These are phyloP conservation scores for Lachancea sp. DNA, from an alignment of 805 yeast genomes.

Conservation along the genomic window DNA sequence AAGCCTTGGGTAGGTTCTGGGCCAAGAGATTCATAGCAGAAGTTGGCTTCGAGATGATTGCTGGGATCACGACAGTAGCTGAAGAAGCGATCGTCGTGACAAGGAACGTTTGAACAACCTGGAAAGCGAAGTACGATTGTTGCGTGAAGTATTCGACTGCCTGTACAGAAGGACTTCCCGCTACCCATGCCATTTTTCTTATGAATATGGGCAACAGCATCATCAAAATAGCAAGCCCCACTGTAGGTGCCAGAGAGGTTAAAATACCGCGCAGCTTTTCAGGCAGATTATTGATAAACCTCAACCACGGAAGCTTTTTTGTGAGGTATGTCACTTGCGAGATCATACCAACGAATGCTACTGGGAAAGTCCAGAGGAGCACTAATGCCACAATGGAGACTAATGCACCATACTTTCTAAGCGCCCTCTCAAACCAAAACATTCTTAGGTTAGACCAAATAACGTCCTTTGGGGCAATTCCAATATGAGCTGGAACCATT, in stretches of 20 bases:
- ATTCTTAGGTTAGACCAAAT: conserved; percentile 69
- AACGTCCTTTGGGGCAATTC: conserved; percentile 57
- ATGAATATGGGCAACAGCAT: conserved; percentile 58
- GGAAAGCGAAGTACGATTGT: conserved; percentile 61
- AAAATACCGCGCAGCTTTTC: conserved; percentile 49
- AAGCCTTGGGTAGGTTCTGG: conserved; percentile 63
- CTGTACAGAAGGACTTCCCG: conserved; percentile 55
- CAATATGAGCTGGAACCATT: conserved; percentile 54
- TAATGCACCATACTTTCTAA: conserved; percentile 46
- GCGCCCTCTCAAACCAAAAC: conserved; percentile 72
- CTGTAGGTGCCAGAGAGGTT: conserved; percentile 64
- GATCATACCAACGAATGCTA: conserved; percentile 69
- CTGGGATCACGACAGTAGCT: conserved; percentile 60
- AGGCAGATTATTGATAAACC: conserved; percentile 54
- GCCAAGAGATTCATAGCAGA: conserved; percentile 54
- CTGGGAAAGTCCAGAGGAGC: conserved; percentile 70
- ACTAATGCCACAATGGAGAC: conserved; percentile 51
- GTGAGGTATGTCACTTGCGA: conserved; percentile 62
- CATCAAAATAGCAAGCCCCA: conserved; percentile 61
- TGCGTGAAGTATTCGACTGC: conserved; percentile 59
- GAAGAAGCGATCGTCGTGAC: conserved; percentile 68
- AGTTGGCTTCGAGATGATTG: conserved; percentile 53
- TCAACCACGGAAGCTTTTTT: conserved; percentile 47
- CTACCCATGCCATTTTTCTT: conserved; percentile 51
- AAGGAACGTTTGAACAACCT: conserved; percentile 63